These are phyloP conservation scores for Penicillium alfredii DNA, from an alignment of 495 filamentous ascomycete genomes.

Conservation along the genomic window DNA sequence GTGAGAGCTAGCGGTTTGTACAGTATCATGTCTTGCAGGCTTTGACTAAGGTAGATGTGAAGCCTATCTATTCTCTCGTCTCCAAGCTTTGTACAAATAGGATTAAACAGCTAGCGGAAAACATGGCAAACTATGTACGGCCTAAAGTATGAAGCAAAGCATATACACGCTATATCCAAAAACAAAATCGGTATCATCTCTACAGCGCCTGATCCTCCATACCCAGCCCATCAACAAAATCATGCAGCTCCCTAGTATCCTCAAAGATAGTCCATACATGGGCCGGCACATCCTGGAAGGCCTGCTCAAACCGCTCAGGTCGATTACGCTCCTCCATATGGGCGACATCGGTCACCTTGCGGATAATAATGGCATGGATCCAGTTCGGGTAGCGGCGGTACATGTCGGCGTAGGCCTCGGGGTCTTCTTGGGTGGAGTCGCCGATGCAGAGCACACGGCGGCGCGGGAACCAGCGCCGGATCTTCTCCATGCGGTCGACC, in stretches of 20 bases:
- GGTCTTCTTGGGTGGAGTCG: slow-evolving; percentile 87
- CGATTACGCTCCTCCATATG: slow-evolving; percentile 69
- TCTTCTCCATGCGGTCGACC: slow-evolving; percentile 67
- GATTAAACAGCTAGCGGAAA: too few species aligned
- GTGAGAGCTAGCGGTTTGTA: too few species aligned
- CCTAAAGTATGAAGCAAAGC: too few species aligned
- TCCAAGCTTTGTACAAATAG: too few species aligned
- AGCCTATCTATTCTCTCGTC: too few species aligned
- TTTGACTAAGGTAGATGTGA: too few species aligned
- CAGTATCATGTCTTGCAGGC: too few species aligned
- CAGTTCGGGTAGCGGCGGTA: slow-evolving; percentile 60
- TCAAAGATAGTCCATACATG: slow-evolving; percentile 76
- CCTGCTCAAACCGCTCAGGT: slow-evolving; percentile 67
- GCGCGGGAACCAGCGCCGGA: slow-evolving; percentile 68
- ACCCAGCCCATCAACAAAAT: slow-evolving; percentile 41
- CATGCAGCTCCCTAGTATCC: slow-evolving; percentile 58
- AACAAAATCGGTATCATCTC: slow-evolving; percentile 1
- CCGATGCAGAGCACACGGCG: slow-evolving; percentile 79
- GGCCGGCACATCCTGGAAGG: slow-evolving; percentile 68
- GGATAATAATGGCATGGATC: slow-evolving; percentile 75
- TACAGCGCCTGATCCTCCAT: slow-evolving; percentile 20
- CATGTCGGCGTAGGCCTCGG: slow-evolving; percentile 79
- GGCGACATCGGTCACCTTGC: slow-evolving; percentile 73
- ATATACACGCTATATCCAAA: background rate
- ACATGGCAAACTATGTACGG: too few species aligned